Evolutionary conservation across 1,284 basidiomycete species (phyloP).

Genomic region (Moesziomyces aphidis): DNA sequence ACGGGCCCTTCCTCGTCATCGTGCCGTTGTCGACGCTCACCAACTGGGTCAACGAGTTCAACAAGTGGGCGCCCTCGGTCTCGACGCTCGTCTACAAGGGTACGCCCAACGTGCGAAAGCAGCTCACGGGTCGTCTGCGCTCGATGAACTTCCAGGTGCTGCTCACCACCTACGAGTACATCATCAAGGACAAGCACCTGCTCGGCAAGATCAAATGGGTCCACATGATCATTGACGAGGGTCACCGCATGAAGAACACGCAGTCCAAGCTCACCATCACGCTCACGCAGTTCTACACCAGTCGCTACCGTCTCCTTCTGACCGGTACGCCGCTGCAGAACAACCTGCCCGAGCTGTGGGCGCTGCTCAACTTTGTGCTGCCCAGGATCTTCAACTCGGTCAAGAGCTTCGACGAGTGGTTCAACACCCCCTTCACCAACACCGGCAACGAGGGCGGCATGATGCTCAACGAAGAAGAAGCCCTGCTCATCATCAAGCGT

Average conservation of each 20-base stretch:
- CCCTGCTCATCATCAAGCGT: slow-evolving; percentile 94
- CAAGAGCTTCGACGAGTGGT: slow-evolving; percentile 99
- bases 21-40: slow-evolving; percentile 67
- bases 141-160: slow-evolving; percentile 66
- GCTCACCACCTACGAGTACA: slow-evolving; percentile 68
- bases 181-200: slow-evolving; percentile 68
- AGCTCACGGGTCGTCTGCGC: slow-evolving; percentile 57
- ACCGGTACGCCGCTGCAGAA: slow-evolving; percentile 99
- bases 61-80: slow-evolving; percentile 67
- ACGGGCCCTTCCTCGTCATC: slow-evolving; percentile 67
- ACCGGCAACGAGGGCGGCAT: slow-evolving; percentile 84
- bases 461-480: slow-evolving; percentile 99
- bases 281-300: slow-evolving; percentile 91
- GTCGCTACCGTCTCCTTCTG: slow-evolving; percentile 92
- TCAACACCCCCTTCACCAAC: slow-evolving; percentile 99
- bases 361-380: slow-evolving; percentile 95
- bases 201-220: slow-evolving; percentile 68
- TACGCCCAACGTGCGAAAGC: slow-evolving; percentile 63
- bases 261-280: slow-evolving; percentile 94
- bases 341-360: slow-evolving; percentile 98
- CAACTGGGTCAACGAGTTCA: slow-evolving; percentile 68
- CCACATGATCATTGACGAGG: slow-evolving; percentile 71
- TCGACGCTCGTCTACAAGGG: slow-evolving; percentile 67
- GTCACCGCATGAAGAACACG: slow-evolving; percentile 99
- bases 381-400: slow-evolving; percentile 99